phyloP scores from a whole-genome alignment of 257 asterid species.

The Anisodus tanguticus region DNA sequence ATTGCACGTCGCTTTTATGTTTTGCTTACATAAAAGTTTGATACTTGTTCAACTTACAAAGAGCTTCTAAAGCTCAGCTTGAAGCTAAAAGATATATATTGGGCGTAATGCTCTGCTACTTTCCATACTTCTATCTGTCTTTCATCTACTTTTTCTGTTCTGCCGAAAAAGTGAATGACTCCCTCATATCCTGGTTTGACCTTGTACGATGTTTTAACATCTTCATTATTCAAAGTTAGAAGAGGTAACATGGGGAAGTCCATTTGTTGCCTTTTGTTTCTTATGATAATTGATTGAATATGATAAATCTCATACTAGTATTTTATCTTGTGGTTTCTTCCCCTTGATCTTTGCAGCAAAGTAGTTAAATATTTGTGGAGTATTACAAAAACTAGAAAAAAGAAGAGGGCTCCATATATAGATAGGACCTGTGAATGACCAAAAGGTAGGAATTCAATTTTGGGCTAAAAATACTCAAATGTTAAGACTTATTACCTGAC shows the following conservation, averaged over 20 bases:
- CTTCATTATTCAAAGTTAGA: not conserved
- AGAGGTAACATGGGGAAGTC: not conserved
- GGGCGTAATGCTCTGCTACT: constrained; percentile 1
- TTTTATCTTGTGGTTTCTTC: not conserved
- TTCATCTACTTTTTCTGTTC: not conserved
- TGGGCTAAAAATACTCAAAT: not conserved
- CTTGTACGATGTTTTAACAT: not conserved
- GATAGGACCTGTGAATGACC: not conserved
- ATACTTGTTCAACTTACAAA: not conserved
- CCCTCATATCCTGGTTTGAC: not conserved
- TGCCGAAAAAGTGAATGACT: not conserved
- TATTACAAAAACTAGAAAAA: not conserved
- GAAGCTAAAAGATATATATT: not conserved
- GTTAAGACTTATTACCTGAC: not conserved
- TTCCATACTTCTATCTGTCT: not conserved
- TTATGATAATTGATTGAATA: not conserved
- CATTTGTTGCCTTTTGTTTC: constrained; percentile 1
- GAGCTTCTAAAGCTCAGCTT: not conserved
- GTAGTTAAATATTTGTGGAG: not conserved
- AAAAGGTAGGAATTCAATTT: not conserved
- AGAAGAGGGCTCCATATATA: not conserved
- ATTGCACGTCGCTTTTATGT: not conserved
- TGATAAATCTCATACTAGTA: not conserved
- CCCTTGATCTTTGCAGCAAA: not conserved
- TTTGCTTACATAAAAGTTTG: not conserved